Evolutionary conservation across 1,139 yeast genomes (phyloP), one percentile per base, ranked within the genome.

Genomic region (Candida glucosophila): DNA sequence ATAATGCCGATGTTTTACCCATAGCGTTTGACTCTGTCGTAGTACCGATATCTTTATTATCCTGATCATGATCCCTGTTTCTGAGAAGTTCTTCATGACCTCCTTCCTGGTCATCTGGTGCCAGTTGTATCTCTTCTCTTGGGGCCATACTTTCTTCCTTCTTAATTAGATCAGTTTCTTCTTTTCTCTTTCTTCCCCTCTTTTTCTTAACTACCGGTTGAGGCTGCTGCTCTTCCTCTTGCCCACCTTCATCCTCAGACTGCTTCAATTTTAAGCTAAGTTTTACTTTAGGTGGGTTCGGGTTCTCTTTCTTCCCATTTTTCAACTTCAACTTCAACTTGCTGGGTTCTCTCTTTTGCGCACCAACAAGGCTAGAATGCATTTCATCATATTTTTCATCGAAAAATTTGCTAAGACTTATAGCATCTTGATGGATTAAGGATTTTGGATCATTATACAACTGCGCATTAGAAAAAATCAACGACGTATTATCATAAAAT

Each of bases 391-490:
- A 59, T 33, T 52, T 52, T 27, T 47, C 52, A 12, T 47, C 47
- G 29, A 63, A 62, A n/a, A 44, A 41, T 9, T 47, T 48, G 25
- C 51, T 49, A 29, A 77, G 52, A 25, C 61, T 62, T 16, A 46
- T 49, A 1, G 82, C 70, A 46, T 76, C 79, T 36, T 69, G 73
- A 38, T 67, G 65, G 24, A 75, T 71, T 19, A 68, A 54, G 14
- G 78, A 63, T 4, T 60, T 61, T 12, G 72, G 70, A 31, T 70
- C 73, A 43, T 74, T 76, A 42, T 70, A 76, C 4, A 66, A 52
- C 34, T 65, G 65, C 2, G 81, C 79, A 45, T 77, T 77, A 27
- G 58, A 44, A 43, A 76, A 75, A 8, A 76, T 67, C 25, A 72
- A 46, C 12, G 49, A 39, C 4, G 73, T 49, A 24, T 73, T 77